phyloP scores from a whole-genome alignment of 176 grass and related monocot species.

The Microstegium vimineum region DNA sequence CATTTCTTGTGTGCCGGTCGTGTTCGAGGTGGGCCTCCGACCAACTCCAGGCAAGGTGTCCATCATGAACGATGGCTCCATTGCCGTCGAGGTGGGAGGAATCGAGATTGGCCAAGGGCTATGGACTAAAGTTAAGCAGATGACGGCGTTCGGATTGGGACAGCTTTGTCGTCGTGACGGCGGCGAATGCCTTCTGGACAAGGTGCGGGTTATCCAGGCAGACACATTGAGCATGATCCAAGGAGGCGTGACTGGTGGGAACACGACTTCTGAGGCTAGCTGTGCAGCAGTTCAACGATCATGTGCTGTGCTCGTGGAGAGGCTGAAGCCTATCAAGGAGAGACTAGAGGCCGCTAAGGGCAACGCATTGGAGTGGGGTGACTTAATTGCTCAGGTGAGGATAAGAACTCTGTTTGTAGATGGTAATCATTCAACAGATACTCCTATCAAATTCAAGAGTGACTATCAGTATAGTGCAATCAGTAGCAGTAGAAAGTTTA shows the following conservation, averaged over 20 bases:
- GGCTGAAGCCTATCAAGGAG: constrained; percentile 71
- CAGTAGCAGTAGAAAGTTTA: neutral
- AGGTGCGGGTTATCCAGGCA: constrained; percentile 70
- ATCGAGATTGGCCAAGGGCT: constrained; percentile 87
- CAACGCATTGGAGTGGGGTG: constrained; percentile 42
- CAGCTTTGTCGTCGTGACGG: constrained; percentile 36
- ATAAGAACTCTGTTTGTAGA: neutral
- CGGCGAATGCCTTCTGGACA: constrained; percentile 52
- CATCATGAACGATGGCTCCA: constrained; percentile 77
- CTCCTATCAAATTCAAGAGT: too few relatives aligned
- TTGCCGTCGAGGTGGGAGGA: constrained; percentile 80
- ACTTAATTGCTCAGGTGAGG: constrained; percentile 55
- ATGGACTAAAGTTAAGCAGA: constrained; percentile 90
- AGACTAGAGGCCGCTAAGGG: constrained; percentile 33
- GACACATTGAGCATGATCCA: constrained; percentile 70
- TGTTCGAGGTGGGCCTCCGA: constrained; percentile 25
- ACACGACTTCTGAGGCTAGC: constrained; percentile 72
- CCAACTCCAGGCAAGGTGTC: constrained; percentile 68
- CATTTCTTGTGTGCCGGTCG: constrained; percentile 69
- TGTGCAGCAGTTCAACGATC: constrained; percentile 61
- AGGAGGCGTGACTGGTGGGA: constrained; percentile 64
- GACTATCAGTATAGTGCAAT: neutral
- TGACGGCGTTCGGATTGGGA: constrained; percentile 60
- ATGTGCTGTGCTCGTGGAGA: constrained; percentile 44
- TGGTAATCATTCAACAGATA: neutral